These are phyloP conservation scores for Protea cynaroides DNA, from an alignment of 164 flowering plant species.

Conservation along the genomic window DNA sequence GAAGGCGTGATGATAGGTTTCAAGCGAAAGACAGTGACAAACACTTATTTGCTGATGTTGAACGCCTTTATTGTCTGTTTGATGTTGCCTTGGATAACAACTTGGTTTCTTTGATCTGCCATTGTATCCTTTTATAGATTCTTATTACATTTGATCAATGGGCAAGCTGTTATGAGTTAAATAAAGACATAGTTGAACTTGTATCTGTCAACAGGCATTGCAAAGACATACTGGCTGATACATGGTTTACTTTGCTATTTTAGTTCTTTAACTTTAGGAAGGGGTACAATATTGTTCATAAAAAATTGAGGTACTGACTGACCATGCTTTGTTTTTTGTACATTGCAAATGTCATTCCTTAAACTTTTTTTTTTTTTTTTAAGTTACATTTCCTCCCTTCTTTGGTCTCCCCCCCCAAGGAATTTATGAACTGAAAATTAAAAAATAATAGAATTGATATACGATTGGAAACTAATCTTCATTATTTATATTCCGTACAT, in stretches of 20 bases:
- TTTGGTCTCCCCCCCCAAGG: too few species aligned
- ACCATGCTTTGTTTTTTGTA: neutral
- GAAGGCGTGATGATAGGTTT: slow-evolving; percentile 53
- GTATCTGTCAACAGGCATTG: neutral
- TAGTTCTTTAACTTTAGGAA: neutral
- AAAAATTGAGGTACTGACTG: neutral
- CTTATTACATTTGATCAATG: neutral
- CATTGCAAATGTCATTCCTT: neutral
- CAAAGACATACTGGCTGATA: neutral
- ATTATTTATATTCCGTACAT: too few species aligned
- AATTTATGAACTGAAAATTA: too few species aligned
- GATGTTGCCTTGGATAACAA: slow-evolving; percentile 90
- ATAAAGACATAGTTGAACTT: neutral
- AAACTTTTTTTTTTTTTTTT: too few species aligned
- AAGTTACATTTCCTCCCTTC: too few species aligned
- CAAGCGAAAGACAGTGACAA: slow-evolving; percentile 50
- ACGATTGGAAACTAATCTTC: too few species aligned
- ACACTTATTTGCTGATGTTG: slow-evolving; percentile 54
- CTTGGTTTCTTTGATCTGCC: slow-evolving; percentile 83
- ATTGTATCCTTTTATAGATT: slow-evolving; percentile 69
- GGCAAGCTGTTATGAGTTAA: neutral
- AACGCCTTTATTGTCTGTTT: slow-evolving; percentile 78
- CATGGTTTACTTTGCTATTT: neutral
- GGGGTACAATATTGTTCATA: neutral
- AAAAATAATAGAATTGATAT: too few species aligned